Evolutionary conservation across 441 rosid genomes (phyloP), one percentile per base, ranked within the genome.

Genomic region (Pelargonium australe): DNA sequence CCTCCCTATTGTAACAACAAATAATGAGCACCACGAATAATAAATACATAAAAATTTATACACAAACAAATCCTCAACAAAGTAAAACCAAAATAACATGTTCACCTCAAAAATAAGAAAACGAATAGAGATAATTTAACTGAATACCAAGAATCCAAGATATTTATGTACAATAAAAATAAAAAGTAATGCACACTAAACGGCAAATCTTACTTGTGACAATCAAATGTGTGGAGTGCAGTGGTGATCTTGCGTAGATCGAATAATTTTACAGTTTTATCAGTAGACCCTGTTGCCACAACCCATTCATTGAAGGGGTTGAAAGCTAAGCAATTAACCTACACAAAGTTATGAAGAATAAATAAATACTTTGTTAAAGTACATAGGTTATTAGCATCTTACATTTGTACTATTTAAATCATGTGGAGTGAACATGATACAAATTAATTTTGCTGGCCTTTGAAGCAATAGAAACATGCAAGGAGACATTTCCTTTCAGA

Each of bases 241-340:
- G 77, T 80, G 76, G 74, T 83, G 73, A 94, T 85, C 86, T 90
- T 91, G 75, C 97, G 96, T 23, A 91, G 79, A 80, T 94, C 99
- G 75, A 94, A 90, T 63, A 94, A 66, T 84, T 90, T 91, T 45
- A 91, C 97, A 17, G 97, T 94, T 83, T 89, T 90, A 79, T 91
- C 97, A 49, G 97, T 91, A 73, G 99, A 94, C 13, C 97, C 99
- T 16, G 99, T 91, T 2, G 96, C 97, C 69, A 94, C 89, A 73
- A 94, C 87, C 96, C 97, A 91, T 78, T 91, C 99, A 79, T 94
- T 91, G 73, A 89, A 87, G 69, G 99, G 97, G 76, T 94, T 94
- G 78, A 94, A 94, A 65, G 99, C 96, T 77, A 94, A 75, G 82
- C 97, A 91, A 82, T 94, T 94, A 60, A 94, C 96, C 99, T 91